Percentiles rank a stretch among this genome's conserved stretches.
phyloP scores from a whole-genome alignment of 805 yeast genomes.

The Ogataea saltuana region DNA sequence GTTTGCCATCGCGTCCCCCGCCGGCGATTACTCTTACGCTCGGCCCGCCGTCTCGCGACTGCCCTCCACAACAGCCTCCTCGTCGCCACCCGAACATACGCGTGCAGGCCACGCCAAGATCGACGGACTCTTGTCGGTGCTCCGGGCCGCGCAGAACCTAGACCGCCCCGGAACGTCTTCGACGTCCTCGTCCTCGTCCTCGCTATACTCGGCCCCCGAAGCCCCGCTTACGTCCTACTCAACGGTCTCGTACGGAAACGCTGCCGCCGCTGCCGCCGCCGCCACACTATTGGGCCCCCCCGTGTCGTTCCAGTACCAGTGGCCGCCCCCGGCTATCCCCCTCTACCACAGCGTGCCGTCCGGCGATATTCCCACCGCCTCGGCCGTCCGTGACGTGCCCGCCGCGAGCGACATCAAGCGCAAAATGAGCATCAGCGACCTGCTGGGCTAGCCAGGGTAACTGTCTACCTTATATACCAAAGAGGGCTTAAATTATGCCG shows the following conservation, averaged over 20 bases:
- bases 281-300: constrained; percentile 4
- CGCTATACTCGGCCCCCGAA: constrained; percentile 8
- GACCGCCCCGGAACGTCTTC: constrained; percentile 17
- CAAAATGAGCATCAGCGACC: constrained; percentile 28
- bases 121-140: constrained; percentile 29
- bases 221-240: constrained; percentile 9
- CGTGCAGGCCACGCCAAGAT: constrained; percentile 12
- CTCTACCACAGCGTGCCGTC: not conserved
- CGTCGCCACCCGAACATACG: constrained; percentile 3
- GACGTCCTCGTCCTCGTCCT: constrained; percentile 8
- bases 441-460: constrained; percentile 12
- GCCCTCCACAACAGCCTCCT: not conserved
- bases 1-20: constrained; percentile 1
- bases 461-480: no score
- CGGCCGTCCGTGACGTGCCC: constrained; percentile 5
- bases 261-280: constrained; percentile 8
- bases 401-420: constrained; percentile 21
- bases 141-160: constrained; percentile 29
- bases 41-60: constrained; percentile 1
- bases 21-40: constrained; percentile 3
- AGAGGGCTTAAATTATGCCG: no score
- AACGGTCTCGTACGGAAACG: constrained; percentile 7
- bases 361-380: not conserved
- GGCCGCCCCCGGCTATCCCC: constrained; percentile 3
- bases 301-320: not conserved